Percentiles rank a stretch among this genome's conserved stretches.
phyloP scores from a whole-genome alignment of 495 filamentous ascomycete genomes.

The Aspergillus homomorphus region DNA sequence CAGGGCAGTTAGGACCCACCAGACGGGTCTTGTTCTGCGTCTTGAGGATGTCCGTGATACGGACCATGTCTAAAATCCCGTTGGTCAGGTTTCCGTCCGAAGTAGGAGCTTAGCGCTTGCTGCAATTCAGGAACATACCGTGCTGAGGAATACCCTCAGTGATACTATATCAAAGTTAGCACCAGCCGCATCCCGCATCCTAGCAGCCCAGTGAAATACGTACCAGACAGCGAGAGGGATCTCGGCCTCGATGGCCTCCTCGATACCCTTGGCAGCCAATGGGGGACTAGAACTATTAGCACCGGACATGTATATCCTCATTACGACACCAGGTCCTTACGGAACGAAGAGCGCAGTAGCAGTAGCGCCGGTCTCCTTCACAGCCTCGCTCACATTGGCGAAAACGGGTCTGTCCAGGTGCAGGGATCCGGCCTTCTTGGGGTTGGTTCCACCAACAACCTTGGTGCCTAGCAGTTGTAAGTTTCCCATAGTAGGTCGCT shows the following conservation, averaged over 20 bases:
- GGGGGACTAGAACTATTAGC: slow-evolving; percentile 60
- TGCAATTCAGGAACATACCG: slow-evolving; percentile 50
- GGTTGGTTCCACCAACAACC: slow-evolving; percentile 96
- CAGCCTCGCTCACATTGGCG: slow-evolving; percentile 79
- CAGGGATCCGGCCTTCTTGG: slow-evolving; percentile 89
- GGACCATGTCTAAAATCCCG: slow-evolving; percentile 79
- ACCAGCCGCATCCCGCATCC: too few relatives aligned
- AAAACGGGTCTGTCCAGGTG: slow-evolving; percentile 96
- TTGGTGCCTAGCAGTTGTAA: slow-evolving; percentile 71
- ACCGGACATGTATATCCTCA: neutral
- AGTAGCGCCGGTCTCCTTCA: slow-evolving; percentile 85
- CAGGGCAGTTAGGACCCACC: slow-evolving; percentile 97
- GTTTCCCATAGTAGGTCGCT: slow-evolving; percentile 21
- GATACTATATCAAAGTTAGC: slow-evolving; percentile 53
- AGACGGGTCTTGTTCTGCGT: slow-evolving; percentile 94
- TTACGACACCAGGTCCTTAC: slow-evolving; percentile 45
- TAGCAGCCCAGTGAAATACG: slow-evolving; percentile 23
- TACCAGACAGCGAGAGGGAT: slow-evolving; percentile 89
- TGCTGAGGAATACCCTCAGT: slow-evolving; percentile 98
- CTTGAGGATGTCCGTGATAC: slow-evolving; percentile 97
- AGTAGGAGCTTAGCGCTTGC: neutral
- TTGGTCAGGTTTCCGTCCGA: slow-evolving; percentile 24
- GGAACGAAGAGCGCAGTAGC: slow-evolving; percentile 98
- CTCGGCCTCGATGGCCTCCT: slow-evolving; percentile 92
- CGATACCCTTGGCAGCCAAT: slow-evolving; percentile 88